phyloP scores from a whole-genome alignment of 179 eudicot genomes.

The Camellia oleifera region DNA sequence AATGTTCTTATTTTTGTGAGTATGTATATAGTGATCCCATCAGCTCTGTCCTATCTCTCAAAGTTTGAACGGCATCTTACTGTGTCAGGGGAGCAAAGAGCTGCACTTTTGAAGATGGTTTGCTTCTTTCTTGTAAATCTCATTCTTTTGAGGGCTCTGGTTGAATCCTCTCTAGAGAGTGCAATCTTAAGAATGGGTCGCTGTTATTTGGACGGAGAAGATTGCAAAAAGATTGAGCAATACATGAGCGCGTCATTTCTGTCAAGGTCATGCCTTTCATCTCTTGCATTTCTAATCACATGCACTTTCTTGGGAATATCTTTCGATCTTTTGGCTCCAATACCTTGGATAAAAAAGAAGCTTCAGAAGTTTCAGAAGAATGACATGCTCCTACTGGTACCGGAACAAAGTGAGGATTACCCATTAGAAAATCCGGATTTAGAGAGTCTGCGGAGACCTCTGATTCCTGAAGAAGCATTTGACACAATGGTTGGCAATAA shows the following conservation, averaged over 20 bases:
- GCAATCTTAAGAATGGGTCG: conserved; percentile 83
- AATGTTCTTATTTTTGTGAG: conserved; percentile 94
- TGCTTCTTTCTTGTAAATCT: conserved; percentile 94
- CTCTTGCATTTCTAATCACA: conserved; percentile 88
- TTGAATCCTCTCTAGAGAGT: conserved; percentile 86
- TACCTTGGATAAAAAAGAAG: conserved; percentile 90
- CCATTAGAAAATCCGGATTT: conserved; percentile 52
- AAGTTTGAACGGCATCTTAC: conserved; percentile 91
- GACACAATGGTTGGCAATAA: conserved; percentile 28
- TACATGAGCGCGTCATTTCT: conserved; percentile 88
- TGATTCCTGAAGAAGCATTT: conserved; percentile 58
- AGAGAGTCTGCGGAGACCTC: conserved; percentile 66
- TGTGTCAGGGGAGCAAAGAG: conserved; percentile 90
- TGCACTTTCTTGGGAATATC: conserved; percentile 97
- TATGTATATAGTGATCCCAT: conserved; percentile 92
- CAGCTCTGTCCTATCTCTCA: conserved; percentile 81
- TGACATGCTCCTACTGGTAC: conserved; percentile 95
- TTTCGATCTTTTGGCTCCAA: conserved; percentile 78
- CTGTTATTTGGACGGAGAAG: conserved; percentile 98
- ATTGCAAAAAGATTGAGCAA: conserved; percentile 88
- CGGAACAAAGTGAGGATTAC: conserved; percentile 73
- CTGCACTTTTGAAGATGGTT: conserved; percentile 92
- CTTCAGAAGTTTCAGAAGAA: conserved; percentile 77
- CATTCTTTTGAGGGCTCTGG: conserved; percentile 79
- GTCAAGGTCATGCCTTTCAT: conserved; percentile 84